phyloP scores from a whole-genome alignment of 2,329 filamentous ascomycete species.

The Diaporthe eres region DNA sequence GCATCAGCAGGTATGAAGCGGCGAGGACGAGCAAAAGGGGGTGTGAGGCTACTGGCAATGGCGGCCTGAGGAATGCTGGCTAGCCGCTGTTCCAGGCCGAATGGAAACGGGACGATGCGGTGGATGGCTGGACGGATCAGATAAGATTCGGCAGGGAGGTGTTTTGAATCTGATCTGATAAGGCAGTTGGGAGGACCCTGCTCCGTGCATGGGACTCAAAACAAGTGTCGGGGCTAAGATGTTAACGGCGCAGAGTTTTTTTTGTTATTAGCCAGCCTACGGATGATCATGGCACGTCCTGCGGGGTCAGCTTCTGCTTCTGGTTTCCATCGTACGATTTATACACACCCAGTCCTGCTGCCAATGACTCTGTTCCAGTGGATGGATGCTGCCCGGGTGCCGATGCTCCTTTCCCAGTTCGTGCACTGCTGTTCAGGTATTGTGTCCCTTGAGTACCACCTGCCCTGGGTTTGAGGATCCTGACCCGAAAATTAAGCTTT shows the following conservation, averaged over 20 bases:
- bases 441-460: background rate
- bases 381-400: background rate
- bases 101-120: slow-evolving; percentile 3
- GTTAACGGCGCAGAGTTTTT: slow-evolving; percentile 5
- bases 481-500: slow-evolving; percentile 29
- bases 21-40: background rate
- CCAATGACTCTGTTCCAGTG: slow-evolving; percentile 19
- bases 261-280: background rate
- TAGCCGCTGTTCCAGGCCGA: background rate
- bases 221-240: background rate
- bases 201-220: background rate
- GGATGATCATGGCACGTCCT: background rate
- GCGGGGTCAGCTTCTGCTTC: background rate
- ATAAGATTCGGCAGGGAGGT: slow-evolving; percentile 27
- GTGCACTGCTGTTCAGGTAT: background rate
- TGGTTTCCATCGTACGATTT: slow-evolving; percentile 8
- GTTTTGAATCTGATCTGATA: slow-evolving; percentile 27
- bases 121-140: slow-evolving; percentile 8
- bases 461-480: background rate
- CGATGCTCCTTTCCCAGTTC: background rate
- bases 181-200: slow-evolving; percentile 12
- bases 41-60: background rate
- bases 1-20: background rate
- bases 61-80: background rate
- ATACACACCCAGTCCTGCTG: background rate